phyloP scores from a whole-genome alignment of 345 rosid species.

The Physaria fendleri region DNA sequence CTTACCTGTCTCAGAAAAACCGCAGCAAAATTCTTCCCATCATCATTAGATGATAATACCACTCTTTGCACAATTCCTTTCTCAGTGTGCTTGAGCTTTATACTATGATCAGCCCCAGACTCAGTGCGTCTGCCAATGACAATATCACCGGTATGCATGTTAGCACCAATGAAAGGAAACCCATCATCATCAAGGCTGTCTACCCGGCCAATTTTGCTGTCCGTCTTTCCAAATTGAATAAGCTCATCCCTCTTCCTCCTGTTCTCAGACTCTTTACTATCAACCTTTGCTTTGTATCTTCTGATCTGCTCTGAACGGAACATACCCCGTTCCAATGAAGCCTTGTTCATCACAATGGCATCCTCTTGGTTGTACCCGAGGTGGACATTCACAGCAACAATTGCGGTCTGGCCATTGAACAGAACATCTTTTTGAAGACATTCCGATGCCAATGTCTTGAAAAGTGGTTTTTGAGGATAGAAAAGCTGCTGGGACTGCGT shows the following conservation, averaged over 20 bases:
- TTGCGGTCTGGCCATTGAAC: constrained; percentile 87
- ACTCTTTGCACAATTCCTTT: constrained; percentile 90
- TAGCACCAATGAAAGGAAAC: constrained; percentile 75
- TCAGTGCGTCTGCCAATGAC: constrained; percentile 79
- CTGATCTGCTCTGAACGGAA: constrained; percentile 80
- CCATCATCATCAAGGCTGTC: constrained; percentile 94
- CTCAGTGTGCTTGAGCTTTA: constrained; percentile 88
- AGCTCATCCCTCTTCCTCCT: constrained; percentile 49
- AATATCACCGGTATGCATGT: constrained; percentile 76
- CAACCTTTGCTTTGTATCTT: constrained; percentile 90
- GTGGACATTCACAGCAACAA: constrained; percentile 90
- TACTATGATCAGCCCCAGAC: constrained; percentile 73
- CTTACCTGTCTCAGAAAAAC: constrained; percentile 86
- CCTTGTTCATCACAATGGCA: constrained; percentile 83
- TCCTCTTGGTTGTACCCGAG: constrained; percentile 95
- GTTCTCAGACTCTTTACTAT: constrained; percentile 66
- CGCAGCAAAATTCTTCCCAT: constrained; percentile 83
- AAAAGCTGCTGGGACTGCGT: constrained; percentile 66
- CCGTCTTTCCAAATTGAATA: constrained; percentile 59
- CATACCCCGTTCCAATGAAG: constrained; percentile 89
- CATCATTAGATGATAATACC: constrained; percentile 79
- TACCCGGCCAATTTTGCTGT: constrained; percentile 66
- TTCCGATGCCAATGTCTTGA: constrained; percentile 64
- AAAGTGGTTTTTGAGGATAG: constrained; percentile 88
- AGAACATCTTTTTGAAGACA: constrained; percentile 61